These are phyloP conservation scores for Blastomyces percursus DNA, from an alignment of 2,329 filamentous ascomycete genomes.

Conservation along the genomic window DNA sequence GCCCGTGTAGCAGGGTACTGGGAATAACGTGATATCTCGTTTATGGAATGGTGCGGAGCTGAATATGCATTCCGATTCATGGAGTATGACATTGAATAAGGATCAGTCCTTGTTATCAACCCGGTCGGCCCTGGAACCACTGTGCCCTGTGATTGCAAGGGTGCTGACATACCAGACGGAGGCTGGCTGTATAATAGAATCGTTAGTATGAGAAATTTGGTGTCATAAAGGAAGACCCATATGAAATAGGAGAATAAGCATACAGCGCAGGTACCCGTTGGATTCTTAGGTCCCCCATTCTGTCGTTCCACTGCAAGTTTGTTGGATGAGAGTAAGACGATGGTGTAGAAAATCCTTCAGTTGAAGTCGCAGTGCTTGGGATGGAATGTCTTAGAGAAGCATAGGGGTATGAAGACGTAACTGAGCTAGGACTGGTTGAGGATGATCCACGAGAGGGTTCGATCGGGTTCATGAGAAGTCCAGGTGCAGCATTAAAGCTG, in stretches of 20 bases:
- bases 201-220: constrained; percentile 5
- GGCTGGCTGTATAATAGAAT: constrained; percentile 32
- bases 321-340: constrained; percentile 28
- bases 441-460: constrained; percentile 47
- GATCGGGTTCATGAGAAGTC: constrained; percentile 40
- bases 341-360: constrained; percentile 26
- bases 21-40: constrained; percentile 25
- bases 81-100: constrained; percentile 26
- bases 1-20: constrained; percentile 25
- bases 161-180: constrained; percentile 36
- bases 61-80: constrained; percentile 25
- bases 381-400: constrained; percentile 29
- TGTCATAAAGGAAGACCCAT: neutral
- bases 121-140: constrained; percentile 20
- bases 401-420: constrained; percentile 39
- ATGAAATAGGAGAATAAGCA: constrained; percentile 14
- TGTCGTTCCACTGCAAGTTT: constrained; percentile 25
- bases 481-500: constrained; percentile 42
- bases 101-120: constrained; percentile 32
- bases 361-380: constrained; percentile 18
- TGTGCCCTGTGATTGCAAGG: constrained; percentile 24
- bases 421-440: constrained; percentile 43
- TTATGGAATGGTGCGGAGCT: constrained; percentile 21
- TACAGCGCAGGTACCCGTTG: constrained; percentile 32
- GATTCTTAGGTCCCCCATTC: constrained; percentile 29